Percentiles rank a stretch among this genome's conserved stretches.
These are phyloP conservation scores for Ilex paraguariensis DNA, from an alignment of 305 asterid species.

Conservation along the genomic window DNA sequence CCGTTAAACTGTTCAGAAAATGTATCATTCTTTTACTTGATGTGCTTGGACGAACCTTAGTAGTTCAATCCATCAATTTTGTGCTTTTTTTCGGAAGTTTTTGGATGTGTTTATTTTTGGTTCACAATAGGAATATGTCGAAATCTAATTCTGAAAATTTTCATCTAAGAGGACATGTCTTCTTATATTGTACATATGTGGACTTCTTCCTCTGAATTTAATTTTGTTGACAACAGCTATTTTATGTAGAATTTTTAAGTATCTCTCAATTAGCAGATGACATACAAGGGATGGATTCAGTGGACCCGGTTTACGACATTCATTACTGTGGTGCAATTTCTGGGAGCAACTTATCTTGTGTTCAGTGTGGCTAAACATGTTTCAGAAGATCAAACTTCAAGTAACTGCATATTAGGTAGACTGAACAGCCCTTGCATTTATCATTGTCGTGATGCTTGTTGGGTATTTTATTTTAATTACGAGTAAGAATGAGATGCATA, in stretches of 20 bases:
- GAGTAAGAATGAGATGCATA: too few species aligned
- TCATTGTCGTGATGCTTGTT: not conserved
- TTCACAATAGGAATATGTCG: too few species aligned
- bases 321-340: conserved; percentile 20
- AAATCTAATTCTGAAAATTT: too few species aligned
- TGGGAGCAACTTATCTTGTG: conserved; percentile 23
- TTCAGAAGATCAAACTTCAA: conserved; percentile 9
- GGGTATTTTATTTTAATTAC: not conserved
- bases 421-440: conserved; percentile 5
- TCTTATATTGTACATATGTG: too few species aligned
- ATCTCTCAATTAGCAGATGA: conserved; percentile 12
- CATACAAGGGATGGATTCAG: conserved; percentile 18
- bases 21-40: too few species aligned
- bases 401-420: conserved; percentile 20
- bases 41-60: too few species aligned
- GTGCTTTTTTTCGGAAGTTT: too few species aligned
- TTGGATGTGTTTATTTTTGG: too few species aligned
- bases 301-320: conserved; percentile 24
- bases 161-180: too few species aligned
- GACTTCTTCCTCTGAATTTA: not conserved
- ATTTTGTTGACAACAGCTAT: not conserved
- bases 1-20: too few species aligned
- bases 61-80: too few species aligned
- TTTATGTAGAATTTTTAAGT: not conserved
- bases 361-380: conserved; percentile 9